phyloP scores from a whole-genome alignment of 129 eudicot genomes.

The Artemisia tridentata region DNA sequence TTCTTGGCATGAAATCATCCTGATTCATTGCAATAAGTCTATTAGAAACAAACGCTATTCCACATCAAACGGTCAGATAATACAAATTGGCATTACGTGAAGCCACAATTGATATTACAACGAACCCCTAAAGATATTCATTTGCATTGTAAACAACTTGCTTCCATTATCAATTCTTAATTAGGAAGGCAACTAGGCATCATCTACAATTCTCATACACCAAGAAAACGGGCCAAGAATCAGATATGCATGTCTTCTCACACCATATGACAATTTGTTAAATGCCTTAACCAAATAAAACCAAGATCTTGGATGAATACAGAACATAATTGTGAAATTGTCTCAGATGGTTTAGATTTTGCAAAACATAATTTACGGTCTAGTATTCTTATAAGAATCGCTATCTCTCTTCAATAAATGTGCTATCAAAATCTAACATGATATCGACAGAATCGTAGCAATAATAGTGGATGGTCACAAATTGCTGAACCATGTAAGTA shows the following conservation, averaged over 20 bases:
- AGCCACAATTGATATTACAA: not conserved
- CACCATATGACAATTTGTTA: not conserved
- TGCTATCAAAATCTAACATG: not conserved
- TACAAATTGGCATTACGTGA: not conserved
- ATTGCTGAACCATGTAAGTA: not conserved
- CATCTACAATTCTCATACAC: not conserved
- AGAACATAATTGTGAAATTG: not conserved
- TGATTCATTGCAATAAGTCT: constrained; percentile 32
- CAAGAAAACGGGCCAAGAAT: not conserved
- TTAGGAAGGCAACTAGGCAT: not conserved
- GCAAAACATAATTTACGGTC: not conserved
- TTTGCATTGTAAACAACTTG: not conserved
- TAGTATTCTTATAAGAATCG: not conserved
- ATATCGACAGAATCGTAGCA: not conserved
- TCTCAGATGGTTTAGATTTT: too few species aligned
- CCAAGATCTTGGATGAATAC: constrained; percentile 6
- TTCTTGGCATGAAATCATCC: constrained; percentile 99
- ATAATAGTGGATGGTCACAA: not conserved
- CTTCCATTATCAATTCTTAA: not conserved
- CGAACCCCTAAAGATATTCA: not conserved
- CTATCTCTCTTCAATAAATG: not conserved
- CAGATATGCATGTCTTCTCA: constrained; percentile 4
- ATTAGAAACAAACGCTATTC: constrained; percentile 6
- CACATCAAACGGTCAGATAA: not conserved
- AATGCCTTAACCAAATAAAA: not conserved